Percentiles rank a stretch among this genome's conserved stretches.
These are phyloP conservation scores for Acacia melanoxylon DNA, from an alignment of 306 rosid genomes.

Conservation along the genomic window DNA sequence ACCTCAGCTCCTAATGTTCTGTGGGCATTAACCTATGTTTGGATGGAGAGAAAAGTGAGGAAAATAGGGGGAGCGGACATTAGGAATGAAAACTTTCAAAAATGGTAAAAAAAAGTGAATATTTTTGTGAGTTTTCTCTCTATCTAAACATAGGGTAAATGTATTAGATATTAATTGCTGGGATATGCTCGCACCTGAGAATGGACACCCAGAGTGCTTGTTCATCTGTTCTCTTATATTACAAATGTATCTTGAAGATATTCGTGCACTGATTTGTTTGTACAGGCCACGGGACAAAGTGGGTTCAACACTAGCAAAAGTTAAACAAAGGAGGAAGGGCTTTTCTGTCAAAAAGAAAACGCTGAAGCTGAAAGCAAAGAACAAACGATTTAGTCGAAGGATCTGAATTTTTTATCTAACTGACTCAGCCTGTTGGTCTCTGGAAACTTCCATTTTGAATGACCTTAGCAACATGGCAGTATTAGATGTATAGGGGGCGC, in stretches of 20 bases:
- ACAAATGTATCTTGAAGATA: not conserved
- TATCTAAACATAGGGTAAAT: not conserved
- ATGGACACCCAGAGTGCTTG: not conserved
- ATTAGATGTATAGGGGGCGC: not conserved
- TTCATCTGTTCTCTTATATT: not conserved
- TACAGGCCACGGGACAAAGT: constrained; percentile 6
- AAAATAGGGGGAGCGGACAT: too few species aligned
- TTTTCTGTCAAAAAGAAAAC: constrained; percentile 1
- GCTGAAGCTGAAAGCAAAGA: constrained; percentile 9
- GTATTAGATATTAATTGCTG: not conserved
- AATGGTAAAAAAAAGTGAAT: too few species aligned
- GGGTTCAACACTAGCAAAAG: not conserved
- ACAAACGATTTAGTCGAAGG: not conserved
- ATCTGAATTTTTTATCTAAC: not conserved
- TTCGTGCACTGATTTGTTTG: not conserved
- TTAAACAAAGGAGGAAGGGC: not conserved
- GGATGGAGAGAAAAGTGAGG: too few species aligned
- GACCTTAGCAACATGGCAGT: not conserved
- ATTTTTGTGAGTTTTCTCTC: too few species aligned
- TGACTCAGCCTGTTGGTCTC: not conserved
- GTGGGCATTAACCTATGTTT: not conserved
- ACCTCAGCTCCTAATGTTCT: not conserved
- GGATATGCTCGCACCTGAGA: not conserved
- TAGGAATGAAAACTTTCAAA: too few species aligned
- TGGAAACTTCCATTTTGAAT: not conserved